Base-by-base conservation (phyloP, 352 stramenopile species). In the Aphanomyces stellatus region DNA sequence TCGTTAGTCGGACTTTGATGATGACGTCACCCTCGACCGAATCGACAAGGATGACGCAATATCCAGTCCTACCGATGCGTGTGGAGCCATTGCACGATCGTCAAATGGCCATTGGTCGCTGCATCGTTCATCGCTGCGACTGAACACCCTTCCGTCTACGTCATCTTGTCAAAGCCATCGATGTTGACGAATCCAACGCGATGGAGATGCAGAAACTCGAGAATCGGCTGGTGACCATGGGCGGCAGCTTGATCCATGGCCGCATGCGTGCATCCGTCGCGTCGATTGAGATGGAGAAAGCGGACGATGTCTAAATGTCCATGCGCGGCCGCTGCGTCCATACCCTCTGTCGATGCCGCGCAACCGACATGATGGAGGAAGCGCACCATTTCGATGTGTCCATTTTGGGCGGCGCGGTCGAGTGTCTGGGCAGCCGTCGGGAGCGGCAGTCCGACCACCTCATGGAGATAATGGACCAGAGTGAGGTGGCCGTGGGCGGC, bases 61-160 rank as follows among this genome's bases (percentile, higher is more conserved):
- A n/a, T n/a, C n/a, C n/a, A n/a, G n/a, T n/a, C n/a, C n/a, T n/a
- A 24, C 3, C 64, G 57, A 35, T 74, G 37, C 40, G 66, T 55
- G 25, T 72, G 66, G 5, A 74, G 66, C 43, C 46, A 74, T 17
- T 64, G 15, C 3, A 72, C 69, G 25, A 65, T 56, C 4, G 34
- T 40, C 37, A 74, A 55, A 35, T 72, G 46, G 13, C 69, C 64
- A 10, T 72, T 8, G 13, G 51, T 33, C 13, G 64, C 63, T 0
- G 69, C 65, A 37, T 43, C 42, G 22, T 72, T 65, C 65, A 74
- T 74, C 24, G 65, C 69, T 24, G 28, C 40, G 2, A 51, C 5
- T 35, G 56, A 27, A 30, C 56, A 64, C 4, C 42, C 42, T 13
- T 64, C 56, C 0, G 43, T n/a, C 37, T 46, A 46, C 37, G 13